Evolutionary conservation across 352 stramenopile species (phyloP).

Genomic region (Globisporangium radiosum): DNA sequence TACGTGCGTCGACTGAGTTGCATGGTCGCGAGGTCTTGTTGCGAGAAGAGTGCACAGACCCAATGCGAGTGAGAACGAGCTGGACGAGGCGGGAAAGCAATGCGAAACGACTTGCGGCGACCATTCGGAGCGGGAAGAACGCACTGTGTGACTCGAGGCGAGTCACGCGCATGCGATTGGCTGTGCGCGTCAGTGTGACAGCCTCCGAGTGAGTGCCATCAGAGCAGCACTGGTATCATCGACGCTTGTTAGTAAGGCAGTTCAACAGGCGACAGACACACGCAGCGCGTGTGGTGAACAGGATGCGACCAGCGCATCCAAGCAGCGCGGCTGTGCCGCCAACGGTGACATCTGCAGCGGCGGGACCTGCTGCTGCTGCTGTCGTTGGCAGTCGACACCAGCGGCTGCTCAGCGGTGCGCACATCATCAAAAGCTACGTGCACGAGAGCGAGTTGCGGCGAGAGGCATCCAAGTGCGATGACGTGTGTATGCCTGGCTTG

Average conservation of each 20-base stretch:
- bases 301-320: background rate
- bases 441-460: slow-evolving; percentile 35
- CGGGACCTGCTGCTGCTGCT: background rate
- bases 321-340: background rate
- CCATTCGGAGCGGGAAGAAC: no score
- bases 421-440: slow-evolving; percentile 46
- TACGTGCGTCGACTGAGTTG: no score
- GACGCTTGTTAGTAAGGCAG: no score
- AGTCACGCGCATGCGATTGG: background rate
- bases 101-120: background rate
- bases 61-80: no score
- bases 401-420: slow-evolving; percentile 17
- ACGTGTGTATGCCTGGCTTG: background rate
- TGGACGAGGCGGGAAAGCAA: no score
- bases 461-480: slow-evolving; percentile 24
- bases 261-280: background rate
- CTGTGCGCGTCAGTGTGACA: background rate
- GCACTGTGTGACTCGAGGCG: background rate
- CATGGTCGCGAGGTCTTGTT: no score
- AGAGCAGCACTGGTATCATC: background rate
- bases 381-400: slow-evolving; percentile 6
- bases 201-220: background rate
- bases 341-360: background rate
- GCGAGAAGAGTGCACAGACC: no score
- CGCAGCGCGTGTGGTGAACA: background rate